A percentile compares a stretch with the other conserved stretches of the same genome.
These are phyloP conservation scores for Tuber magnatum DNA, from an alignment of 495 filamentous ascomycete species.

Conservation along the genomic window DNA sequence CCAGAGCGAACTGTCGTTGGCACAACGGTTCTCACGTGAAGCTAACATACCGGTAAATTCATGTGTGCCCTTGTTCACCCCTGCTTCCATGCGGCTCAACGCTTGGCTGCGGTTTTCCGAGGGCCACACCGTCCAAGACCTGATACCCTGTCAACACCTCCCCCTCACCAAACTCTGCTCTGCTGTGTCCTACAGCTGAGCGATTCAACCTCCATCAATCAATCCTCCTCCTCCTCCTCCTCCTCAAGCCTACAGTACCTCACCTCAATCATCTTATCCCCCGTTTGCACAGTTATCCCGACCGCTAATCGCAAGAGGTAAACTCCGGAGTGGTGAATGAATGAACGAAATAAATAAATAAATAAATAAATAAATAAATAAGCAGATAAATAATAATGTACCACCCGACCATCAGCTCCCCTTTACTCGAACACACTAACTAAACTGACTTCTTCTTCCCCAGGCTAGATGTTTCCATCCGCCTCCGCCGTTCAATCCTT, in stretches of 20 bases:
- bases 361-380: not conserved
- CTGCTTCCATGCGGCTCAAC: not conserved
- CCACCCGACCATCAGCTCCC: not conserved
- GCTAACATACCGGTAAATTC: not conserved
- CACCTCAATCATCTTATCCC: not conserved
- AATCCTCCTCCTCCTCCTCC: not conserved
- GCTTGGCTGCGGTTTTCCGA: not conserved
- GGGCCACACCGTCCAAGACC: too few species aligned
- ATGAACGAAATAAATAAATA: not conserved
- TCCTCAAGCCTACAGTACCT: not conserved
- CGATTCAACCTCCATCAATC: not conserved
- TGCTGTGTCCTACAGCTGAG: not conserved
- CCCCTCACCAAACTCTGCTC: not conserved
- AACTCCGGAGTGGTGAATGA: not conserved
- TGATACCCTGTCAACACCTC: not conserved
- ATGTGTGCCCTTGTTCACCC: not conserved
- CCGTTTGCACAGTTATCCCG: not conserved
- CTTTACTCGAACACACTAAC: not conserved
- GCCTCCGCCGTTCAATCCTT: conserved; percentile 66
- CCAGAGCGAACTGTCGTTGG: not conserved
- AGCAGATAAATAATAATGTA: not conserved
- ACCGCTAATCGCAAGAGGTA: not conserved
- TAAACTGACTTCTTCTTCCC: not conserved
- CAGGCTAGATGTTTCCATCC: conserved; percentile 61
- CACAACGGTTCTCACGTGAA: not conserved